Conservation (phyloP, 495 filamentous ascomycete species). For the Talaromyces nanjingensis region DNA sequence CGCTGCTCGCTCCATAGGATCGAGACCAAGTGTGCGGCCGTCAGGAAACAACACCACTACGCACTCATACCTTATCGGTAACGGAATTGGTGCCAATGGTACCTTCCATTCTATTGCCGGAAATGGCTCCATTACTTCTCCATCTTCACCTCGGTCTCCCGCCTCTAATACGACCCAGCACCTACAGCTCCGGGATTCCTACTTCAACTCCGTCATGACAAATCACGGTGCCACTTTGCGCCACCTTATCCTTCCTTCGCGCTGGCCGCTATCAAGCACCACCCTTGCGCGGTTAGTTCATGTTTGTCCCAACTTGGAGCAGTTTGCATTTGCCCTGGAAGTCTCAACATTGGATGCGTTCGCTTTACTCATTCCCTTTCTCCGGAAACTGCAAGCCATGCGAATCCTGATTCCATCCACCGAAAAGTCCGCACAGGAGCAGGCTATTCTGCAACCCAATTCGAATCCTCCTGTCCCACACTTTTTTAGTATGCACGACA, state of each 20-base stretch:
- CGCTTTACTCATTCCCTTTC: constrained; percentile 39
- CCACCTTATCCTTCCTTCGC: constrained; percentile 50
- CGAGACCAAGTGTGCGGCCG: not conserved
- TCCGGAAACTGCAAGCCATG: constrained; percentile 36
- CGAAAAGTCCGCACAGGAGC: not conserved
- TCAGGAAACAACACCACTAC: constrained; percentile 16
- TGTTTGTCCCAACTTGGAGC: constrained; percentile 51
- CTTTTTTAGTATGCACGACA: not conserved
- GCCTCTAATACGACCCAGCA: constrained; percentile 18
- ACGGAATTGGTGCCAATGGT: constrained; percentile 14
- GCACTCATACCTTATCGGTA: constrained; percentile 15
- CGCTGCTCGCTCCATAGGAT: constrained; percentile 13
- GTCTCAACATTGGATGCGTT: constrained; percentile 35
- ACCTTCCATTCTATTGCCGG: constrained; percentile 1
- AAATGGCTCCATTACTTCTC: not conserved
- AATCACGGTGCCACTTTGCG: constrained; percentile 46
- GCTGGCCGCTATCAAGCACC: constrained; percentile 44
- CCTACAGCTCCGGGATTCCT: constrained; percentile 33
- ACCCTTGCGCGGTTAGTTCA: constrained; percentile 46
- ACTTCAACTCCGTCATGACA: constrained; percentile 34
- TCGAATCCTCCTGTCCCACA: not conserved
- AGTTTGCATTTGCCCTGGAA: constrained; percentile 45
- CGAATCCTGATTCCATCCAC: constrained; percentile 36
- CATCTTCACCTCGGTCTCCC: constrained; percentile 18
- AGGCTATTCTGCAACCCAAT: not conserved